Conservation (phyloP, 2,329 filamentous ascomycete genomes). For the Mycocentrospora acerina region DNA sequence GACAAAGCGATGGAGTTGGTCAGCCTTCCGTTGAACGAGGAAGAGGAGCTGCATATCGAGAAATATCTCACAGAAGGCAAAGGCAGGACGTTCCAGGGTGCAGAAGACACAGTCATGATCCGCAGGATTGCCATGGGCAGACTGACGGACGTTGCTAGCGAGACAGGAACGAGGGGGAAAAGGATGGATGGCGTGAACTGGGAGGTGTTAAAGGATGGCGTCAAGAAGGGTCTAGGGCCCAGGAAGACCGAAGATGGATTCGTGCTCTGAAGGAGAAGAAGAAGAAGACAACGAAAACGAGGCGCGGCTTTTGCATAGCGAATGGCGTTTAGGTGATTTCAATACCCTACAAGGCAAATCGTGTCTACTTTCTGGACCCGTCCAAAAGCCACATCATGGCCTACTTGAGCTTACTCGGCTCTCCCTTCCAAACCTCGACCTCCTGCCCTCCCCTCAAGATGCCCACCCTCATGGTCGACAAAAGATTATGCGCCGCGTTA, state of each 20-base stretch:
- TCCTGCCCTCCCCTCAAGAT: constrained; percentile 42
- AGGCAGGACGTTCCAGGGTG: constrained; percentile 64
- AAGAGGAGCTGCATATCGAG: constrained; percentile 75
- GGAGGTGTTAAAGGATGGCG: constrained; percentile 46
- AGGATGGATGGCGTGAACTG: constrained; percentile 55
- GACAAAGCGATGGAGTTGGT: constrained; percentile 68
- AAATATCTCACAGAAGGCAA: constrained; percentile 66
- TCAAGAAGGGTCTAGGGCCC: constrained; percentile 39
- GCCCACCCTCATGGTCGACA: constrained; percentile 43
- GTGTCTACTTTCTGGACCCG: too few relatives aligned
- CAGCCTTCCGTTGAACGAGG: constrained; percentile 67
- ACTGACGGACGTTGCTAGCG: constrained; percentile 48
- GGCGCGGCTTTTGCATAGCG: constrained; percentile 8
- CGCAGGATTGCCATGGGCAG: constrained; percentile 69
- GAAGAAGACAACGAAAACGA: background rate
- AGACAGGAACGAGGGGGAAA: constrained; percentile 39
- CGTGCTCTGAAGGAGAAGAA: constrained; percentile 6
- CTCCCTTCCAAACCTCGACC: constrained; percentile 44
- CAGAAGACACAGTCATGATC: constrained; percentile 74
- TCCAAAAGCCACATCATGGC: too few relatives aligned
- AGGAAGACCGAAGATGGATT: constrained; percentile 29
- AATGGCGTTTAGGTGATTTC: constrained; percentile 1
- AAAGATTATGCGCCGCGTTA: constrained; percentile 44
- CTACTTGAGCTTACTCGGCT: background rate
- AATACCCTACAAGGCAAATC: too few relatives aligned